A percentile compares a stretch with the other conserved stretches of the same genome.
Conservation (phyloP, 2,329 filamentous ascomycete species). For the Aspergillus novofumigatus region DNA sequence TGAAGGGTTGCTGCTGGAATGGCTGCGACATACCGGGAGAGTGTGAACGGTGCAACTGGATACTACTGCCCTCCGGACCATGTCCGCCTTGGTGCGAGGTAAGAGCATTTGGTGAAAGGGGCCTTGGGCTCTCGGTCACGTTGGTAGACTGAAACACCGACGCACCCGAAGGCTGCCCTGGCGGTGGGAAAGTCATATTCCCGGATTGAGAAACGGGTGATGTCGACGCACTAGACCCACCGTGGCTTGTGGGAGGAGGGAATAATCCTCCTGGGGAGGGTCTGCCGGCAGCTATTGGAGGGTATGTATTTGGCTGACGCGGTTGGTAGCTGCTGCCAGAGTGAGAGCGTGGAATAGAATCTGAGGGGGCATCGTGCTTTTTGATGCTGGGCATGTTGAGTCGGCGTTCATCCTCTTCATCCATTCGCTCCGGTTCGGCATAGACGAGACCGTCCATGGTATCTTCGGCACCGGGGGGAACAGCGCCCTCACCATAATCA, state of each 20-base stretch:
- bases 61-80: constrained; percentile 25
- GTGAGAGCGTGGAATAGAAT: constrained; percentile 42
- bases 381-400: constrained; percentile 66
- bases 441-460: constrained; percentile 63
- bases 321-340: constrained; percentile 53
- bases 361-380: constrained; percentile 60
- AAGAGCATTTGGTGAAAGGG: constrained; percentile 53
- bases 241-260: constrained; percentile 58
- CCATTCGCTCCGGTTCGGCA: constrained; percentile 47
- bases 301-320: constrained; percentile 71
- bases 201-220: constrained; percentile 48
- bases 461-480: constrained; percentile 48
- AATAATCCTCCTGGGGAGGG: constrained; percentile 55
- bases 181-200: constrained; percentile 38
- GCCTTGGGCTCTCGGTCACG: constrained; percentile 85
- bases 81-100: constrained; percentile 37
- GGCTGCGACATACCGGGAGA: constrained; percentile 42
- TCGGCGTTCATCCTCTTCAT: constrained; percentile 47
- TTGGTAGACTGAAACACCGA: constrained; percentile 66
- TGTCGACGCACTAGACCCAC: constrained; percentile 52
- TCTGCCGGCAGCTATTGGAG: constrained; percentile 58
- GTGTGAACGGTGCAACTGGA: constrained; percentile 38
- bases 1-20: constrained; percentile 36
- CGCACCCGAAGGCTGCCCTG: constrained; percentile 40
- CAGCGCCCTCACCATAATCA: constrained; percentile 52